Percentiles rank a stretch among this genome's conserved stretches.
phyloP scores from a whole-genome alignment of 2,329 filamentous ascomycete species.

The Cladosporium sp. region DNA sequence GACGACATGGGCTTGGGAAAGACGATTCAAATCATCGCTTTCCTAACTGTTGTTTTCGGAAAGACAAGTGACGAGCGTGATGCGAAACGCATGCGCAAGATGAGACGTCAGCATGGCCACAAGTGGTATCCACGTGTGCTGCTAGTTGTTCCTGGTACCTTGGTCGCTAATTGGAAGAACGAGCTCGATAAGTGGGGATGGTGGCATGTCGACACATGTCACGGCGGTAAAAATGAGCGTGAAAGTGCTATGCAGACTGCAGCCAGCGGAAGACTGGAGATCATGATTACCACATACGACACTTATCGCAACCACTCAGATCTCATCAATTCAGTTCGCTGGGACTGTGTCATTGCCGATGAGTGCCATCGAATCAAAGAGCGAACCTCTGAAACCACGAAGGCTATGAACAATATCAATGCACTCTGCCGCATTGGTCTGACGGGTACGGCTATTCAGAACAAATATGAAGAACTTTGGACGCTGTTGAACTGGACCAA shows the following conservation, averaged over 20 bases:
- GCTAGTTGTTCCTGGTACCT: slow-evolving; percentile 80
- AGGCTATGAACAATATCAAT: slow-evolving; percentile 86
- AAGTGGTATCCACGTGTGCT: slow-evolving; percentile 80
- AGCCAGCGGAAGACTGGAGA: slow-evolving; percentile 70
- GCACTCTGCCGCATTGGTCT: slow-evolving; percentile 87
- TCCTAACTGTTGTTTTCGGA: slow-evolving; percentile 85
- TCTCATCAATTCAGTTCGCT: slow-evolving; percentile 76
- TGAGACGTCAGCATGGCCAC: slow-evolving; percentile 55
- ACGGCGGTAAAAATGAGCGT: slow-evolving; percentile 56
- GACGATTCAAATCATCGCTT: slow-evolving; percentile 92
- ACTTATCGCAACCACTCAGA: slow-evolving; percentile 77
- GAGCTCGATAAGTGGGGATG: slow-evolving; percentile 90
- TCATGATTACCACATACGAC: slow-evolving; percentile 90
- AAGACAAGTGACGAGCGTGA: slow-evolving; percentile 90
- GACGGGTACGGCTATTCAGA: slow-evolving; percentile 94
- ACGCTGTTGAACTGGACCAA: slow-evolving; percentile 95
- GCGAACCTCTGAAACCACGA: slow-evolving; percentile 67
- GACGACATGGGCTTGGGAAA: slow-evolving; percentile 99
- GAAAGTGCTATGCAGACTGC: slow-evolving; percentile 55
- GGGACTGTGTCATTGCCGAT: slow-evolving; percentile 93
- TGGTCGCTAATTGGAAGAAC: slow-evolving; percentile 87
- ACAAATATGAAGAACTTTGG: slow-evolving; percentile 97
- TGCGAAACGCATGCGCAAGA: slow-evolving; percentile 79
- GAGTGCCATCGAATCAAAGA: slow-evolving; percentile 92
- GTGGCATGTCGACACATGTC: slow-evolving; percentile 84